Evolutionary conservation across 73 alveolate species (phyloP).

Genomic region (Stentor coeruleus): DNA sequence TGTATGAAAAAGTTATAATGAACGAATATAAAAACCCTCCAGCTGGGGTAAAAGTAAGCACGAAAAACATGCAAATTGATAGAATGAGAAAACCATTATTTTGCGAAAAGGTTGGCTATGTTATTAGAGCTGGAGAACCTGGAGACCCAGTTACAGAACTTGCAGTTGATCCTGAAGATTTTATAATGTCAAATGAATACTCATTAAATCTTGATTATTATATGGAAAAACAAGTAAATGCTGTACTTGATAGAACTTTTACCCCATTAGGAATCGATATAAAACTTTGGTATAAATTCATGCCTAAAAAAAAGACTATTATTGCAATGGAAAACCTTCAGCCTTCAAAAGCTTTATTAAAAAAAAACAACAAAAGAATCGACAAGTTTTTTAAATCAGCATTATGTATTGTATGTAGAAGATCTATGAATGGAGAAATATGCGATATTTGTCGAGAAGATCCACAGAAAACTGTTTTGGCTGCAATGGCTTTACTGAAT

Average conservation of each 20-base stretch:
- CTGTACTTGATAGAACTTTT: conserved; percentile 79
- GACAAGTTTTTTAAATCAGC: conserved; percentile 31
- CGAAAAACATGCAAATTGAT: conserved; percentile 67
- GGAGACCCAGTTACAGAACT: conserved; percentile 65
- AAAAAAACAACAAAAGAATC: conserved; percentile 28
- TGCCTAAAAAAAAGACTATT: conserved; percentile 50
- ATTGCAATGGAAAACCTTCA: conserved; percentile 27
- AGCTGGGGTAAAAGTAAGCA: conserved; percentile 77
- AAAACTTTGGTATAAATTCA: conserved; percentile 48
- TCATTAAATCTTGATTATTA: conserved; percentile 71
- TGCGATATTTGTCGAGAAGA: neutral
- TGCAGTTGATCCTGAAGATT: conserved; percentile 84
- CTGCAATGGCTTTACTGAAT: neutral
- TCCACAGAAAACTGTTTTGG: conserved; percentile 4
- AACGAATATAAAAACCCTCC: conserved; percentile 79
- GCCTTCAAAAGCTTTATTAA: neutral
- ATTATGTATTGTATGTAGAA: conserved; percentile 25
- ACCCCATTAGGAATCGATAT: conserved; percentile 78
- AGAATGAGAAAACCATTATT: conserved; percentile 70
- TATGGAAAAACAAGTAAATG: conserved; percentile 68
- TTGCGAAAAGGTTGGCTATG: conserved; percentile 87
- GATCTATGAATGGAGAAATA: neutral
- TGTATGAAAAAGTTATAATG: conserved; percentile 83
- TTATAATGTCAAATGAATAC: conserved; percentile 50
- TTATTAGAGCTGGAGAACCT: conserved; percentile 74